phyloP scores from a whole-genome alignment of 2,329 filamentous ascomycete genomes.

The Penicillium concentricum region DNA sequence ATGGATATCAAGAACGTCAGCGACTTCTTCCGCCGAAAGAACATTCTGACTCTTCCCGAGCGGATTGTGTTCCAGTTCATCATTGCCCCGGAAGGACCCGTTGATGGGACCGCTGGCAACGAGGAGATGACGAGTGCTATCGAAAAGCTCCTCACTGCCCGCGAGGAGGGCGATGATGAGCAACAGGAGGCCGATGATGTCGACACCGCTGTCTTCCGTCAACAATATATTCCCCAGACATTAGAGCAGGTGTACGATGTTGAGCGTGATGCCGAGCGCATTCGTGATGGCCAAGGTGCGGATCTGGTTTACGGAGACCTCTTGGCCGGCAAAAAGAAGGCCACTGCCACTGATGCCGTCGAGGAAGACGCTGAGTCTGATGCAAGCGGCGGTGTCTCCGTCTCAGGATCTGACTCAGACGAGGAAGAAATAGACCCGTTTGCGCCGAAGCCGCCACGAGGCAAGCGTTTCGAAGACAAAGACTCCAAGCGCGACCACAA shows the following conservation, averaged over 20 bases:
- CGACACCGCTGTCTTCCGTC: slow-evolving; percentile 88
- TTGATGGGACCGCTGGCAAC: slow-evolving; percentile 36
- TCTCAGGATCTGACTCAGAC: slow-evolving; percentile 45
- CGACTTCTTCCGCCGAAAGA: slow-evolving; percentile 86
- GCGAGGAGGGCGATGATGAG: slow-evolving; percentile 51
- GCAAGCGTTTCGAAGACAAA: slow-evolving; percentile 87
- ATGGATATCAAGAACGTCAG: slow-evolving; percentile 99
- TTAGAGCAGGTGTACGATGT: slow-evolving; percentile 95
- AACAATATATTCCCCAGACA: slow-evolving; percentile 95
- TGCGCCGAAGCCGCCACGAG: slow-evolving; percentile 68
- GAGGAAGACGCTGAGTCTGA: slow-evolving; percentile 38
- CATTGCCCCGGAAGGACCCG: slow-evolving; percentile 57
- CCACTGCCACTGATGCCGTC: slow-evolving; percentile 30
- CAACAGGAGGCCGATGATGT: slow-evolving; percentile 58
- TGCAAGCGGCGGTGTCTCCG: slow-evolving; percentile 35
- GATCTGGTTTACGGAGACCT: slow-evolving; percentile 84
- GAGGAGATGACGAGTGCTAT: slow-evolving; percentile 62
- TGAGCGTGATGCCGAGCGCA: slow-evolving; percentile 80
- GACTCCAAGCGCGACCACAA: slow-evolving; percentile 88
- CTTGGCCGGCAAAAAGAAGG: slow-evolving; percentile 59
- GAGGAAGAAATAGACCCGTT: slow-evolving; percentile 51
- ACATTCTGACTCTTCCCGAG: slow-evolving; percentile 77
- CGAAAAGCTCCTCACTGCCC: slow-evolving; percentile 64
- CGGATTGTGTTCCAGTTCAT: slow-evolving; percentile 82
- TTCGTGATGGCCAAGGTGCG: slow-evolving; percentile 69